A percentile compares a stretch with the other conserved stretches of the same genome.
phyloP scores from a whole-genome alignment of 176 grass and related monocot species.

The Bothriochloa decipiens region DNA sequence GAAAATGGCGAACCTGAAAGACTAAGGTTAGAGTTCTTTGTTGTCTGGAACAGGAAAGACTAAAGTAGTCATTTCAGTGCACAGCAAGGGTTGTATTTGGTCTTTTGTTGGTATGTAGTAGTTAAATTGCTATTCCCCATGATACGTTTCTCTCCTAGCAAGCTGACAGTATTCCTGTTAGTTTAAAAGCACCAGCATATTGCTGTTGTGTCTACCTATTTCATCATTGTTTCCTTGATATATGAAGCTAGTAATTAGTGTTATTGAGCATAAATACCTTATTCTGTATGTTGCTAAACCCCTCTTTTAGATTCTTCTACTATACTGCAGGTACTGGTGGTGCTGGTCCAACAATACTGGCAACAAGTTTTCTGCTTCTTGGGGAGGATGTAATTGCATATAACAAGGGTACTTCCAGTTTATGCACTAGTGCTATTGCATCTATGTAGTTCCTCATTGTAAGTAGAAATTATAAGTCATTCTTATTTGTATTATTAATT shows the following conservation, averaged over 20 bases:
- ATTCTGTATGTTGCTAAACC: slow-evolving; percentile 50
- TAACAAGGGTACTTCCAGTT: slow-evolving; percentile 68
- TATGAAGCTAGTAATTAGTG: background rate
- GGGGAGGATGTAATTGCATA: slow-evolving; percentile 97
- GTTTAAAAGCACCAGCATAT: background rate
- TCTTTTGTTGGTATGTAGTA: background rate
- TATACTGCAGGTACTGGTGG: slow-evolving; percentile 96
- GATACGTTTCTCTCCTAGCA: background rate
- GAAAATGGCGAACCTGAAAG: slow-evolving; percentile 80
- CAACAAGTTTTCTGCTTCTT: slow-evolving; percentile 91
- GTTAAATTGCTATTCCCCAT: background rate
- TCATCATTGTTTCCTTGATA: background rate
- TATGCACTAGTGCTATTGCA: slow-evolving; percentile 1
- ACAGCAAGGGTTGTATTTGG: background rate
- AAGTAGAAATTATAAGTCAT: slow-evolving; percentile 14
- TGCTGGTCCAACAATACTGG: slow-evolving; percentile 84
- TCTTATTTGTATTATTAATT: slow-evolving; percentile 36
- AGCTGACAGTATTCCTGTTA: background rate
- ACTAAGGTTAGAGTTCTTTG: slow-evolving; percentile 74
- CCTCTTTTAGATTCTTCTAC: slow-evolving; percentile 89
- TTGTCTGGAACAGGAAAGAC: slow-evolving; percentile 12
- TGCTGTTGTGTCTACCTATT: background rate
- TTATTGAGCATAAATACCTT: background rate
- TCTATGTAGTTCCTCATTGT: background rate
- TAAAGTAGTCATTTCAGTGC: slow-evolving; percentile 13